Evolutionary conservation across 1,139 yeast species (phyloP), one percentile per base, ranked within the genome.

Genomic region (Tardiomyces blankii): DNA sequence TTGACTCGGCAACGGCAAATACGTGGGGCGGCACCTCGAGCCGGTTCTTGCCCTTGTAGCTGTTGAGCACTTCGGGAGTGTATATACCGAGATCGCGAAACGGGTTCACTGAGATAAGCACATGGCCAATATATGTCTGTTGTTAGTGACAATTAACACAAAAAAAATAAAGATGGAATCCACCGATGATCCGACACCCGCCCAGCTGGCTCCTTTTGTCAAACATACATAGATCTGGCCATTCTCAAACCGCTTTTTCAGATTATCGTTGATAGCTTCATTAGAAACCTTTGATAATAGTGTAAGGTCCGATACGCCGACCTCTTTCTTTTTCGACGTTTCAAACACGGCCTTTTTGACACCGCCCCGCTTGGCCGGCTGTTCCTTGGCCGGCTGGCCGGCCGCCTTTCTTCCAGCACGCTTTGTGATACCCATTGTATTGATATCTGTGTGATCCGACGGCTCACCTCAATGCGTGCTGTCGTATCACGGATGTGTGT

Each of bases 21-120:
- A 93, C 98, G 68, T 93, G 99, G 7, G 99, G 99, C n/a, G 97
- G 95, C 33, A 61, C 95, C 65, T 93, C 99, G 51, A 93, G 72
- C 59, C 98, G 73, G 64, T 91, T 93, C 63, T 89, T 87, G 48
- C 96, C 96, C 64, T 81, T 80, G 62, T 93, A 93, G 42, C 82
- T 72, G 49, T 78, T 75, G 57, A 91, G 69, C 11, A 81, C 79
- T 25, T 78, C 81, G 44, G 78, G 82, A 6, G 96, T 87, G 65
- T 93, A 93, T 46, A 93, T 91, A 2, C 98, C 99, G 59, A 93
- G 72, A 63, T 93, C 98, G 54, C 89, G 79, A 68, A 93, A 93
- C 2, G 99, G 99, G 59, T 93, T 93, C 46, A 93, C 96, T 7
- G 96, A 88, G 57, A 93, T 91, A 64, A 91, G 74, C 54, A 65